Percentiles rank a stretch among this genome's conserved stretches.
These are phyloP conservation scores for Phenoliferia sp. DNA, from an alignment of 1,284 basidiomycete species.

Conservation along the genomic window DNA sequence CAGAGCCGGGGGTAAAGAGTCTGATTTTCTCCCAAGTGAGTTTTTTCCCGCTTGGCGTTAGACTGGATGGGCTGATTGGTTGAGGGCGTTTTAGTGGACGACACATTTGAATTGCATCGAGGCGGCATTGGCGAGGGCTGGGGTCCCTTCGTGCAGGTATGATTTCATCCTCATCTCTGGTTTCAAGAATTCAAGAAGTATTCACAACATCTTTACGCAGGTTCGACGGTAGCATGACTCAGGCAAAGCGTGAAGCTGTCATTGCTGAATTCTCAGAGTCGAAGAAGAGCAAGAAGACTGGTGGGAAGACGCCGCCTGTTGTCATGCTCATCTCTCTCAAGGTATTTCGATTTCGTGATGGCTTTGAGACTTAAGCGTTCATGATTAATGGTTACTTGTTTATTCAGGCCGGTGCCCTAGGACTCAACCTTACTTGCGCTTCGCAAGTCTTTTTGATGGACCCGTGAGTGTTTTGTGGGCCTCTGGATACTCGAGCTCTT, in stretches of 20 bases:
- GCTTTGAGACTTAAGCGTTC: neutral
- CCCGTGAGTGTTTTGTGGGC: slow-evolving; percentile 9
- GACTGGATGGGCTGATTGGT: neutral
- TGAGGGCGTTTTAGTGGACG: slow-evolving; percentile 32
- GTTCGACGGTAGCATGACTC: slow-evolving; percentile 36
- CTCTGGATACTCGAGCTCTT: neutral
- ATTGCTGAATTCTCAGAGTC: slow-evolving; percentile 28
- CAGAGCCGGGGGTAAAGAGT: slow-evolving; percentile 27
- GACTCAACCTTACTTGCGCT: slow-evolving; percentile 28
- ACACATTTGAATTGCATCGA: slow-evolving; percentile 34
- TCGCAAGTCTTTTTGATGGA: slow-evolving; percentile 33
- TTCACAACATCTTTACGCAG: slow-evolving; percentile 5
- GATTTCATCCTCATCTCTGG: neutral
- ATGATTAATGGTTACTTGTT: neutral
- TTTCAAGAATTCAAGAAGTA: too few relatives aligned
- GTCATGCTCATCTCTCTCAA: slow-evolving; percentile 37
- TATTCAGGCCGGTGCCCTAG: slow-evolving; percentile 26
- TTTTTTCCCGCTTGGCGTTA: neutral
- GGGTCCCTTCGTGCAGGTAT: slow-evolving; percentile 27
- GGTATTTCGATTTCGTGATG: slow-evolving; percentile 1
- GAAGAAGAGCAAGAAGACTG: slow-evolving; percentile 20
- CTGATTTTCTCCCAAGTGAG: slow-evolving; percentile 35
- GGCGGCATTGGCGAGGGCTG: slow-evolving; percentile 17
- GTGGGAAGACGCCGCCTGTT: slow-evolving; percentile 26
- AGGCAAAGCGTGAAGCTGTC: slow-evolving; percentile 32